Conservation (phyloP, 2,329 filamentous ascomycete species). For the Dactylellina cionopaga region DNA sequence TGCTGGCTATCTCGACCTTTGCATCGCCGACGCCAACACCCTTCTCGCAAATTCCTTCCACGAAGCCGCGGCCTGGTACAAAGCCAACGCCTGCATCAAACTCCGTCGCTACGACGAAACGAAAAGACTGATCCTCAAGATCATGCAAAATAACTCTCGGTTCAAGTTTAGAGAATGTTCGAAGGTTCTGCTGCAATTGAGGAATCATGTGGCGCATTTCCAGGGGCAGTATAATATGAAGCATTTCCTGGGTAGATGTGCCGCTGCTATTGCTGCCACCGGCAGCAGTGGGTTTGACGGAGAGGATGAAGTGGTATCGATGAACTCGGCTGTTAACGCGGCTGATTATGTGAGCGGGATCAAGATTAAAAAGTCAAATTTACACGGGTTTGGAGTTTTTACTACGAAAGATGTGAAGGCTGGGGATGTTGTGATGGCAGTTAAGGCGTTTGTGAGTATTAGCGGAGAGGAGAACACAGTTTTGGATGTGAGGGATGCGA, state of each 20-base stretch:
- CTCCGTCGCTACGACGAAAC: constrained; percentile 20
- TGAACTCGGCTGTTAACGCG: not conserved
- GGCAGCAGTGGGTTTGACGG: constrained; percentile 9
- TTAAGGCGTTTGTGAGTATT: constrained; percentile 20
- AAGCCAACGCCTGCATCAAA: constrained; percentile 32
- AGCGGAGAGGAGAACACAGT: constrained; percentile 1
- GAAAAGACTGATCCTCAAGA: constrained; percentile 7
- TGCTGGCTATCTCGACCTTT: constrained; percentile 10
- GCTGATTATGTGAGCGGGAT: constrained; percentile 18
- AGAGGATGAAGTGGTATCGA: not conserved
- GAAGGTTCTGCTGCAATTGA: constrained; percentile 7
- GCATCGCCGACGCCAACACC: constrained; percentile 11
- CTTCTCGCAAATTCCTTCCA: constrained; percentile 4
- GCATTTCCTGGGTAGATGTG: constrained; percentile 12
- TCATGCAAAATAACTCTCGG: constrained; percentile 12
- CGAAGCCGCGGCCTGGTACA: constrained; percentile 32
- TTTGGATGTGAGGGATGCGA: not conserved
- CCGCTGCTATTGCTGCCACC: too few species aligned
- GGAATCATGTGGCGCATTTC: not conserved
- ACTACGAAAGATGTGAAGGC: constrained; percentile 12
- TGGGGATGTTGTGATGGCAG: constrained; percentile 25
- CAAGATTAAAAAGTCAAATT: not conserved
- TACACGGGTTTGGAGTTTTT: constrained; percentile 22
- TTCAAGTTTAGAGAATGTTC: constrained; percentile 47
- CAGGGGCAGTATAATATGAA: constrained; percentile 39